Percentiles rank a stretch among this genome's conserved stretches.
Conservation (phyloP, 1,284 basidiomycete species). For the Cryptococcus sp. region DNA sequence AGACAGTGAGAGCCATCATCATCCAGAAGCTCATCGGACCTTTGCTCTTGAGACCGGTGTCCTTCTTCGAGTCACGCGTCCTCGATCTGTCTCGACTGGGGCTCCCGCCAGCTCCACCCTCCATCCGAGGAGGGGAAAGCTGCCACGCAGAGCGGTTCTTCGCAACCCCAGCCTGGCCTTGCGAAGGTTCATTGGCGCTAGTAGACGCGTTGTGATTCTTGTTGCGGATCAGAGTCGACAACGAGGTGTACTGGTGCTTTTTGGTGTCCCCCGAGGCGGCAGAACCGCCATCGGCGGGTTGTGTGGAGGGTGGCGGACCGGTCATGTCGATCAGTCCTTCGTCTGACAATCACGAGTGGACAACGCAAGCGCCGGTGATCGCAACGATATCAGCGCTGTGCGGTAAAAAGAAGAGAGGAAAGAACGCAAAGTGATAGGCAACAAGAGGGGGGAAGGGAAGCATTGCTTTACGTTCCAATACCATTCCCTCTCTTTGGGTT, state of each 20-base stretch:
- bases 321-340: conserved; percentile 1
- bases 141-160: conserved; percentile 10
- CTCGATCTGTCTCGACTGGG: conserved; percentile 16
- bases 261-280: conserved; percentile 7
- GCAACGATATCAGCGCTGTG: not conserved
- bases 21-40: conserved; percentile 43
- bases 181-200: not conserved
- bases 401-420: not conserved
- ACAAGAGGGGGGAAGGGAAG: not conserved
- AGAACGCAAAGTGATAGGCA: not conserved
- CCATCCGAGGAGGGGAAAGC: conserved; percentile 1
- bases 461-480: not conserved
- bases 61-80: conserved; percentile 13
- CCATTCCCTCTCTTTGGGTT: too few relatives aligned
- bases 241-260: conserved; percentile 41
- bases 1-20: conserved; percentile 58
- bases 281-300: not conserved
- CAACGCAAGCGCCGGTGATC: not conserved
- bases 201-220: conserved; percentile 8
- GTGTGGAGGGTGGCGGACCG: not conserved
- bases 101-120: conserved; percentile 11
- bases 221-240: conserved; percentile 35
- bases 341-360: not conserved
- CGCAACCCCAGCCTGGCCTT: conserved; percentile 4
- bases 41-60: conserved; percentile 24